Conservation (phyloP, 2,329 filamentous ascomycete species). For the Penicillium sp. region DNA sequence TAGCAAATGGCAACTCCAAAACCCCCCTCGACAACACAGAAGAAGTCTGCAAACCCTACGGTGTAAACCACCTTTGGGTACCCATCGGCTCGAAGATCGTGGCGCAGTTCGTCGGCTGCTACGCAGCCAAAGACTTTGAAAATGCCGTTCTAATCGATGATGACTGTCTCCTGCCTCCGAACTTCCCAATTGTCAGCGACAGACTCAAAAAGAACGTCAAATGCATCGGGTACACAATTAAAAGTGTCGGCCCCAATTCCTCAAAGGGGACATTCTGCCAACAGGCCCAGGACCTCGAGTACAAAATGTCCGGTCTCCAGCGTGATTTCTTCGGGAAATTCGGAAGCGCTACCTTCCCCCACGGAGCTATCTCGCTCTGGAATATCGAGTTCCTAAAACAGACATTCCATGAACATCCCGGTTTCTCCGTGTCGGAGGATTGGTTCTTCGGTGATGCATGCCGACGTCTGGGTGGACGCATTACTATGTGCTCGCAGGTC, state of each 20-base stretch:
- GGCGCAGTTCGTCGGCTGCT: conserved; percentile 44
- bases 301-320: conserved; percentile 44
- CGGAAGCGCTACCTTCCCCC: conserved; percentile 44
- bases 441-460: conserved; percentile 47
- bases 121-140: conserved; percentile 40
- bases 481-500: conserved; percentile 43
- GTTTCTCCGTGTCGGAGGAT: conserved; percentile 45
- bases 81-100: conserved; percentile 45
- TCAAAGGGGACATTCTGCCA: conserved; percentile 35
- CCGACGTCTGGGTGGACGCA: conserved; percentile 39
- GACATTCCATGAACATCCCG: conserved; percentile 43
- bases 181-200: conserved; percentile 42
- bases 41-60: conserved; percentile 37
- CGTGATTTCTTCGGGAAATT: conserved; percentile 39
- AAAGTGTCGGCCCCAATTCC: conserved; percentile 34
- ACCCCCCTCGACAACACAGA: conserved; percentile 43
- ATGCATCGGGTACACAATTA: conserved; percentile 46
- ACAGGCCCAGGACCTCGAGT: conserved; percentile 47
- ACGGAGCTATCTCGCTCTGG: conserved; percentile 46
- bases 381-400: conserved; percentile 40
- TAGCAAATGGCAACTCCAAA: conserved; percentile 44
- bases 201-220: conserved; percentile 36
- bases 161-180: conserved; percentile 42
- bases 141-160: conserved; percentile 45
- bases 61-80: conserved; percentile 44